phyloP scores from a whole-genome alignment of 768 basidiomycete genomes.

The Russula sp. region DNA sequence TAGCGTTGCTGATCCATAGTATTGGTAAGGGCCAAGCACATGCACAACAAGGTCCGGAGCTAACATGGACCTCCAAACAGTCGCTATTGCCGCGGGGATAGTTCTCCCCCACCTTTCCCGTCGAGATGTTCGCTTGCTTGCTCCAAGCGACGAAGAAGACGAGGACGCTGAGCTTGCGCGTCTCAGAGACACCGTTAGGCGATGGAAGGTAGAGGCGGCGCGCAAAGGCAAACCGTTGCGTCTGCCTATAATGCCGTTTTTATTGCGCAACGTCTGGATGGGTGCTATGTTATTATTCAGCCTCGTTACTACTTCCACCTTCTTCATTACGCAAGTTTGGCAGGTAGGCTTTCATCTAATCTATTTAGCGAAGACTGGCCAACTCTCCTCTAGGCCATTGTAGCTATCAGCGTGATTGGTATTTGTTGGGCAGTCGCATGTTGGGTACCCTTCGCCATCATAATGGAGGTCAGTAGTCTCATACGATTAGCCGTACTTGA shows the following conservation, averaged over 20 bases:
- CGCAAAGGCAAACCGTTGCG: constrained; percentile 68
- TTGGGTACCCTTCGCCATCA: constrained; percentile 96
- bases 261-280: constrained; percentile 92
- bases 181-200: constrained; percentile 64
- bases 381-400: constrained; percentile 56
- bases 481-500: neutral
- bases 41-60: constrained; percentile 1
- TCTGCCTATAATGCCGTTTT: constrained; percentile 85
- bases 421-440: constrained; percentile 98
- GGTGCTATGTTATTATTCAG: constrained; percentile 81
- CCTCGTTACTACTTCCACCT: constrained; percentile 74
- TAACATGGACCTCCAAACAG: constrained; percentile 42
- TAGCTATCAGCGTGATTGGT: constrained; percentile 80
- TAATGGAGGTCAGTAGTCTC: constrained; percentile 76
- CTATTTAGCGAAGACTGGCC: neutral
- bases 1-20: constrained; percentile 89
- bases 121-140: constrained; percentile 77
- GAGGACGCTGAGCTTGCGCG: constrained; percentile 72
- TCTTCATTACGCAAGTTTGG: constrained; percentile 78
- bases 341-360: constrained; percentile 46
- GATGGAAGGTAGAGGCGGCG: constrained; percentile 85
- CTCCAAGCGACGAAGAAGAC: constrained; percentile 63
- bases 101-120: constrained; percentile 77
- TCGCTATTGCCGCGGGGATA: constrained; percentile 80
- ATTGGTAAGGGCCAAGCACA: constrained; percentile 56